A percentile compares a stretch with the other conserved stretches of the same genome.
Conservation (phyloP, 768 basidiomycete species). For the Scleroderma citrinum region DNA sequence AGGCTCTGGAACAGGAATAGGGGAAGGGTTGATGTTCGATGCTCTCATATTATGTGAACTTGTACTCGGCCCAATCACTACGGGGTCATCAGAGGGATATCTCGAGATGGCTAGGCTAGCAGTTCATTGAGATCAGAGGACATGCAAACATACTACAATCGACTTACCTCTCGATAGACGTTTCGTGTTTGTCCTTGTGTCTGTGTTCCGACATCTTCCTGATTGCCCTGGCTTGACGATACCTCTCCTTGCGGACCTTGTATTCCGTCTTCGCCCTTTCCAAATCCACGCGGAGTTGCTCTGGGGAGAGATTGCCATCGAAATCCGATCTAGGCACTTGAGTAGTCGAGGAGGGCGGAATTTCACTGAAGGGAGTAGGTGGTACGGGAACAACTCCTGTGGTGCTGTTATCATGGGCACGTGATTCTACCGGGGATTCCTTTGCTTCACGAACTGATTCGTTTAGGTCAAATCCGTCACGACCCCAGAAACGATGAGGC, state of each 20-base stretch:
- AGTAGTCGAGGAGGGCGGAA: neutral
- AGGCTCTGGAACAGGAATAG: constrained; percentile 8
- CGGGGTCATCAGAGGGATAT: constrained; percentile 17
- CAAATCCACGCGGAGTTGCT: constrained; percentile 36
- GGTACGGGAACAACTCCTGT: constrained; percentile 1
- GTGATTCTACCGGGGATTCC: constrained; percentile 14
- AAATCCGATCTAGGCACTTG: neutral
- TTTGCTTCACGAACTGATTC: constrained; percentile 12
- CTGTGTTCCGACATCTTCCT: constrained; percentile 36
- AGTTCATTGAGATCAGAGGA: constrained; percentile 2
- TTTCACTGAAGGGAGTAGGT: neutral
- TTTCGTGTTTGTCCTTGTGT: constrained; percentile 10
- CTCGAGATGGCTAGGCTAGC: constrained; percentile 18
- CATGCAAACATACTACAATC: neutral
- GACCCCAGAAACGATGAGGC: constrained; percentile 17
- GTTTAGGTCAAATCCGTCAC: constrained; percentile 5
- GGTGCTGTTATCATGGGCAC: constrained; percentile 1
- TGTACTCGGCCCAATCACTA: constrained; percentile 1
- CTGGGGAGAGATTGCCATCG: constrained; percentile 10
- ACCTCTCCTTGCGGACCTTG: constrained; percentile 64
- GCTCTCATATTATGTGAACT: constrained; percentile 1
- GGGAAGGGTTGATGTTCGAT: constrained; percentile 1
- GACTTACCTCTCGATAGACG: constrained; percentile 23
- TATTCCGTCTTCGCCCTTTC: constrained; percentile 64
- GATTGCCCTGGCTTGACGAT: constrained; percentile 52